A percentile compares a stretch with the other conserved stretches of the same genome.
These are phyloP conservation scores for Fraxinus sp. DNA, from an alignment of 305 asterid genomes.

Conservation along the genomic window DNA sequence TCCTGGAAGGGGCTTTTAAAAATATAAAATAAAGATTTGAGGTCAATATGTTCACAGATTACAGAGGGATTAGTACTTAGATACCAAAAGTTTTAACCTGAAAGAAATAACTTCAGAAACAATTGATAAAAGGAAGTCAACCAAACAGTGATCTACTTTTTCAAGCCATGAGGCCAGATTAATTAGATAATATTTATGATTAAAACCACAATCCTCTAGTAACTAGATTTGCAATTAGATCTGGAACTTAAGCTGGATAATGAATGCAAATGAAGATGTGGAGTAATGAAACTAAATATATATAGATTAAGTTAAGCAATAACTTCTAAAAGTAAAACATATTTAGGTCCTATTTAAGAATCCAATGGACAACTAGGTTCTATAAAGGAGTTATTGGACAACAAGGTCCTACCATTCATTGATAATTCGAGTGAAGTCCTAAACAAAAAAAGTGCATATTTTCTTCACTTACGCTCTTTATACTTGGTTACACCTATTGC, in stretches of 20 bases:
- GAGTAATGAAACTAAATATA: background rate
- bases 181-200: background rate
- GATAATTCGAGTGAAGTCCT: background rate
- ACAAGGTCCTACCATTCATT: background rate
- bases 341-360: background rate
- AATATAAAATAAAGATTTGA: background rate
- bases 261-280: background rate
- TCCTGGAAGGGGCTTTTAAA: background rate
- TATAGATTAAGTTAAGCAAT: background rate
- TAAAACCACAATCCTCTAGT: background rate
- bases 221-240: background rate
- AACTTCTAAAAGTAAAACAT: background rate
- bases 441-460: background rate
- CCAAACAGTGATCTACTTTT: background rate
- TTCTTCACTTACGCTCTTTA: background rate
- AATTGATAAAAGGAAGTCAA: background rate
- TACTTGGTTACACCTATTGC: background rate
- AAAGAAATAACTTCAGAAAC: background rate
- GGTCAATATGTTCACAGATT: background rate
- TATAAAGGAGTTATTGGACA: background rate
- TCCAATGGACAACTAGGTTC: background rate
- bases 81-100: background rate
- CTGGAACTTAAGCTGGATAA: background rate
- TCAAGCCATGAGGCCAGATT: background rate
- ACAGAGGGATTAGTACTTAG: background rate